A percentile compares a stretch with the other conserved stretches of the same genome.
These are phyloP conservation scores for Malus asiatica DNA, from an alignment of 306 rosid genomes.

Conservation along the genomic window DNA sequence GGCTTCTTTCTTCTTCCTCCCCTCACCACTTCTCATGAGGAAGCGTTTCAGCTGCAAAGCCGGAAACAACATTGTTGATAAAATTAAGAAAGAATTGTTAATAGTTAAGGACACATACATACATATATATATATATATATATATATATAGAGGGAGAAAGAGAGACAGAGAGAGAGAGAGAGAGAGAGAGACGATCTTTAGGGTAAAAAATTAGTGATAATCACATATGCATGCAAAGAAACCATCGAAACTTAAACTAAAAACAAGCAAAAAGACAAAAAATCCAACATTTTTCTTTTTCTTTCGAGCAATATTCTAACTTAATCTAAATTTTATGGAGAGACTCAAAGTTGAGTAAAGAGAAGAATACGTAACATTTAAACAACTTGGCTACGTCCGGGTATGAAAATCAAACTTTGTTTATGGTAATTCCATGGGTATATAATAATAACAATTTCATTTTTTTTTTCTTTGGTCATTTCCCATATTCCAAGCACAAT, in stretches of 20 bases:
- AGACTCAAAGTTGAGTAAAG: background rate
- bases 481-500: background rate
- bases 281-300: too few relatives aligned
- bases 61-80: conserved; percentile 12
- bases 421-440: background rate
- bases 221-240: too few relatives aligned
- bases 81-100: background rate
- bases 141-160: background rate
- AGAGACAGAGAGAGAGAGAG: too few relatives aligned
- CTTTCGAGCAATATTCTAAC: too few relatives aligned
- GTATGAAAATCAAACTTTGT: background rate
- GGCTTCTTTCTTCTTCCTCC: conserved; percentile 25
- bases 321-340: background rate
- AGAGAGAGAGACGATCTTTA: too few relatives aligned
- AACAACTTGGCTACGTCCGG: background rate
- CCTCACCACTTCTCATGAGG: conserved; percentile 17
- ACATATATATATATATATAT: background rate
- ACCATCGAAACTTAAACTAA: too few relatives aligned
- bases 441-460: background rate
- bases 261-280: too few relatives aligned
- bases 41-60: conserved; percentile 39
- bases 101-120: background rate
- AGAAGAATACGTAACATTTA: background rate
- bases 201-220: too few relatives aligned
- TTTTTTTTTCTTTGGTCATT: background rate